Base-by-base conservation (phyloP, 1,139 yeast genomes). In the Diutina mesorugosa region DNA sequence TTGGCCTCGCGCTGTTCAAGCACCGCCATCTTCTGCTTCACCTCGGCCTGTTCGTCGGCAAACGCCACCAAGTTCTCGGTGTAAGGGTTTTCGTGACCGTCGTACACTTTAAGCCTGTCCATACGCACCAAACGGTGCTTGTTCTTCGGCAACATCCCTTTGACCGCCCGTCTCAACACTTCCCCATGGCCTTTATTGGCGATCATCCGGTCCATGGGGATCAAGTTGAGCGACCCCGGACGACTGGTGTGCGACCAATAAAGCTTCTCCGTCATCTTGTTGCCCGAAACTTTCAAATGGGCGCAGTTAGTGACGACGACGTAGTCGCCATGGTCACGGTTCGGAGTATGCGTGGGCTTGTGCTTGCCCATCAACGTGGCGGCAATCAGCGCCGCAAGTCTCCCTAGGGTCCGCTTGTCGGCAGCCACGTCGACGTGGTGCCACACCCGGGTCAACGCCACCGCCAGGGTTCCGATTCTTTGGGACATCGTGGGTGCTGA, bases 61-160 rank as follows among this genome's bases (percentile, higher is more conserved):
- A 82, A 87, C 7, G 97, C 97, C 53, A 88, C 75, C 61, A 93
- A 77, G 67, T 93, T 93, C 62, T 84, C 80, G 61, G 81, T 83
- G 68, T 89, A 91, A 26, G 97, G 97, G 69, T 89, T 89, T 58
- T 85, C 87, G 58, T 90, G 84, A 46, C 95, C 97, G 65, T 95
- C 98, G 68, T 79, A 88, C 0, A 89, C 81, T 72, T 89, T 90
- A 61, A 93, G 77, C 66, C 99, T 82, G 54, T 84, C 95, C 67
- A 93, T 72, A 68, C 99, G 82, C 35, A 77, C 76, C 65, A 87
- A 81, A 69, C 98, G 81, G 61, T 86, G 80, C 66, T 85, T 84
- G 70, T 93, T 91, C 72, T 90, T 90, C 50, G 99, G 99, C 58
- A 93, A 77, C 99, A 93, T 93, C 59, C 96, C 96, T 62, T 89